A percentile compares a stretch with the other conserved stretches of the same genome.
Conservation (phyloP, 2,329 filamentous ascomycete genomes). For the Colletotrichum karsti region DNA sequence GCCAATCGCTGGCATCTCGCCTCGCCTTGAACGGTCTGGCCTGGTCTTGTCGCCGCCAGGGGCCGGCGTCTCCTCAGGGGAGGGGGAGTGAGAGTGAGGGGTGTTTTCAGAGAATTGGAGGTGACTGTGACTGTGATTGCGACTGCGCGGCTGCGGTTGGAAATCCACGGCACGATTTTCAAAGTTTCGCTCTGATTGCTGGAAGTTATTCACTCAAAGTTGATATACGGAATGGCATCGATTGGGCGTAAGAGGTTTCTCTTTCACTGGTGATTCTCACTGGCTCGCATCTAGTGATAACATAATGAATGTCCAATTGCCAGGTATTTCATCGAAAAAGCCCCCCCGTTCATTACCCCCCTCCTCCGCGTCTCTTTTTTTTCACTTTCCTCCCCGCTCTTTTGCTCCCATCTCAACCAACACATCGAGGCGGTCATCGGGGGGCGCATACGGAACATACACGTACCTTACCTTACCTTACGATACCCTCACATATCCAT, state of each 20-base stretch:
- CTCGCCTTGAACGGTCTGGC: slow-evolving; percentile 9
- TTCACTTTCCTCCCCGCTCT: slow-evolving; percentile 11
- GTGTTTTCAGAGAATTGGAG: neutral
- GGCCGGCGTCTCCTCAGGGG: neutral
- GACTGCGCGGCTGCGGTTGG: neutral
- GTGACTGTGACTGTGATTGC: slow-evolving; percentile 6
- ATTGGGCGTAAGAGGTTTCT: neutral
- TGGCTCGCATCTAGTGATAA: neutral
- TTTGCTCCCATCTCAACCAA: slow-evolving; percentile 21
- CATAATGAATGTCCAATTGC: neutral
- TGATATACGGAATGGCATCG: neutral
- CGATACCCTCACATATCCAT: neutral
- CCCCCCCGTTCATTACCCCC: neutral
- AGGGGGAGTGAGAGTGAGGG: neutral
- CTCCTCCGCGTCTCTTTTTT: neutral
- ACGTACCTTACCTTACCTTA: neutral
- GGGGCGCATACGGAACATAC: neutral
- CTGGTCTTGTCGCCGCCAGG: slow-evolving; percentile 13
- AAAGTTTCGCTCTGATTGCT: neutral
- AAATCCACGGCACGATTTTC: neutral
- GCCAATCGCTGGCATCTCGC: slow-evolving; percentile 23
- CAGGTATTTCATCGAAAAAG: slow-evolving; percentile 6
- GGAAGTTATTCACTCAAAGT: neutral
- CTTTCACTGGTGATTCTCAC: neutral
- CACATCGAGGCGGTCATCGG: neutral